Base-by-base conservation (phyloP, 805 yeast species). In the Schizosaccharomyces cryophilus region DNA sequence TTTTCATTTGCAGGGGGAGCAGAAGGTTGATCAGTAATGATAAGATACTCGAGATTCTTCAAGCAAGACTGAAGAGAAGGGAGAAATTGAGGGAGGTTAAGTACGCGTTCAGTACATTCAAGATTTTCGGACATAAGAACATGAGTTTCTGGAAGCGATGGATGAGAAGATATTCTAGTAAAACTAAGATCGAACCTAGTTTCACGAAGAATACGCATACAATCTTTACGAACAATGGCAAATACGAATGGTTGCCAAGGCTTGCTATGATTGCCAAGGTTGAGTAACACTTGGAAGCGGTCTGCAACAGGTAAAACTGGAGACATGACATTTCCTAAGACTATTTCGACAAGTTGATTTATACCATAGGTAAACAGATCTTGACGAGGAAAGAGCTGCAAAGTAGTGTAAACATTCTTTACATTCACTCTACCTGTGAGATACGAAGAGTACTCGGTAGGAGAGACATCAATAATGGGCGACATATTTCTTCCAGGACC, bases 321-420 rank as follows among this genome's bases (percentile, higher is more conserved):
- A 51, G 56, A 26, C 60, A 56, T 40, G 6, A 56, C 17, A 26
- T 40, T 56, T 21, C 47, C 42, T 47, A 40, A 6, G 15, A 56
- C 7, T 19, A 56, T 19, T 29, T 56, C 60, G 15, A 35, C 29
- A 21, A 30, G 17, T 6, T 19, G 38, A 6, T 21, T 21, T 15
- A 40, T n/a, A 24, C 26, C n/a, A 6, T 38, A 30, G 13, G 47
- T 15, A 15, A 56, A 35, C 60, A 21, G 24, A 24, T 56, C 60
- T 30, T 48, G 96, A 88, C 67, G 90, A 90, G 70, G 83, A 82
- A 70, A 78, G 97, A 65, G 82, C 85, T 7, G 97, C 96, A 1
- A 93, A 96, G 0, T 90, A 96, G 97, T 88, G 96, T 1, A 97
- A 90, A 72, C 74, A 96, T 62, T 81, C 90, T 48, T 70, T 88